Conservation (phyloP, 441 rosid species). For the Francoa sonchifolia region DNA sequence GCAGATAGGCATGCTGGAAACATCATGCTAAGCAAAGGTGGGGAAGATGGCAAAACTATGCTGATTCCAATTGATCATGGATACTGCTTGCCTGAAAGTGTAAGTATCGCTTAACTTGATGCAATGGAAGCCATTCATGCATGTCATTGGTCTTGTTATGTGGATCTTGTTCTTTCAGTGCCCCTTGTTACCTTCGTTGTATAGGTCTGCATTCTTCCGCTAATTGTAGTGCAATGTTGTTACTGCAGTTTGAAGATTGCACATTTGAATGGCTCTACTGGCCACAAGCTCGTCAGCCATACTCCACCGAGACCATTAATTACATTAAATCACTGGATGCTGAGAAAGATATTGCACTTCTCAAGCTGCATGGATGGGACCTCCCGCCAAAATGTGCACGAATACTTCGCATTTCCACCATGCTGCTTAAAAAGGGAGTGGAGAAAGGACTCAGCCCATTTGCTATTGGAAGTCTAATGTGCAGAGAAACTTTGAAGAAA, state of each 20-base stretch:
- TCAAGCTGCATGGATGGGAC: conserved; percentile 63
- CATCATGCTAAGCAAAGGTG: conserved; percentile 37
- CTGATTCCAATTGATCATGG: conserved; percentile 85
- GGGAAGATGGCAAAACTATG: conserved; percentile 23
- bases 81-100: conserved; percentile 76
- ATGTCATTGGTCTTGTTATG: background rate
- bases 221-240: too few species aligned
- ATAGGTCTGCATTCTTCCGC: too few species aligned
- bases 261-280: conserved; percentile 82
- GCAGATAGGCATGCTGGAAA: conserved; percentile 84
- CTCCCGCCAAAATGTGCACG: conserved; percentile 39
- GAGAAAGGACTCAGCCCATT: conserved; percentile 55
- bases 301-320: conserved; percentile 34
- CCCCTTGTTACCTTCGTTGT: background rate
- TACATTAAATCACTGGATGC: conserved; percentile 59
- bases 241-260: conserved; percentile 65
- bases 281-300: conserved; percentile 72
- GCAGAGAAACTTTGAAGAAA: conserved; percentile 36
- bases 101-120: conserved; percentile 23
- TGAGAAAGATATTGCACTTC: conserved; percentile 58
- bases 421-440: conserved; percentile 77
- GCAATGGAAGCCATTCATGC: too few species aligned
- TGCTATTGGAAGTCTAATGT: conserved; percentile 62
- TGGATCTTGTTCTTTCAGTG: background rate
- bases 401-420: conserved; percentile 50